phyloP scores from a whole-genome alignment of 495 filamentous ascomycete genomes.

The Amniculicola lignicola region DNA sequence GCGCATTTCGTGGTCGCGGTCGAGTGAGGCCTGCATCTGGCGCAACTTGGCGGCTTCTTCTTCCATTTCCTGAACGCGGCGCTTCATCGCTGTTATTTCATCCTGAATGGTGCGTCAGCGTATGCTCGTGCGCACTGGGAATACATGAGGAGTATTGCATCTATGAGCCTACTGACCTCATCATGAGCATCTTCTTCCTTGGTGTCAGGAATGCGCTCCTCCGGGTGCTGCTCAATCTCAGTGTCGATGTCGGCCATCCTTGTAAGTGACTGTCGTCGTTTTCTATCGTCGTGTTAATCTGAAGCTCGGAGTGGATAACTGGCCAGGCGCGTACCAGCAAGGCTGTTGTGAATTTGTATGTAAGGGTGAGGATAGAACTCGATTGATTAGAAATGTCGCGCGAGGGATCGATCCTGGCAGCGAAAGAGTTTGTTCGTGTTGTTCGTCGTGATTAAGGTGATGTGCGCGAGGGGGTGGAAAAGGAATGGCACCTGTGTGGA shows the following conservation, averaged over 20 bases:
- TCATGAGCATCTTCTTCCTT: slow-evolving; percentile 32
- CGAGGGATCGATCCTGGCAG: no score
- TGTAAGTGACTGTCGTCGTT: not conserved
- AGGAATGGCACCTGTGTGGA: slow-evolving; percentile 7
- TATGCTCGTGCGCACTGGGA: not conserved
- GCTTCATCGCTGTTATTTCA: slow-evolving; percentile 98
- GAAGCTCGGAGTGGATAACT: not conserved
- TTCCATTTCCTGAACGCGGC: slow-evolving; percentile 97
- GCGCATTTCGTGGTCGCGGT: slow-evolving; percentile 75
- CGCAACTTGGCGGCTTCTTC: slow-evolving; percentile 93
- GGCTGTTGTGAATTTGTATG: no score
- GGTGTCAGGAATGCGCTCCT: no score
- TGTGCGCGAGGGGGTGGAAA: not conserved
- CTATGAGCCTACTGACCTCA: no score
- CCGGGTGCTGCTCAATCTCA: no score
- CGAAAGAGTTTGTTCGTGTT: no score
- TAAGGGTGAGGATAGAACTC: no score
- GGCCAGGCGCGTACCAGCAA: no score
- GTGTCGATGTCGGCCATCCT: slow-evolving; percentile 29
- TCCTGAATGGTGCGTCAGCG: slow-evolving; percentile 53
- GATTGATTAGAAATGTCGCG: no score
- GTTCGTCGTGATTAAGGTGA: no score
- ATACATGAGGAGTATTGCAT: no score
- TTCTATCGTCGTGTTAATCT: slow-evolving; percentile 1
- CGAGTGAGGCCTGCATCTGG: slow-evolving; percentile 90